These are phyloP conservation scores for Trichophyton equinum DNA, from an alignment of 2,329 filamentous ascomycete genomes.

Conservation along the genomic window DNA sequence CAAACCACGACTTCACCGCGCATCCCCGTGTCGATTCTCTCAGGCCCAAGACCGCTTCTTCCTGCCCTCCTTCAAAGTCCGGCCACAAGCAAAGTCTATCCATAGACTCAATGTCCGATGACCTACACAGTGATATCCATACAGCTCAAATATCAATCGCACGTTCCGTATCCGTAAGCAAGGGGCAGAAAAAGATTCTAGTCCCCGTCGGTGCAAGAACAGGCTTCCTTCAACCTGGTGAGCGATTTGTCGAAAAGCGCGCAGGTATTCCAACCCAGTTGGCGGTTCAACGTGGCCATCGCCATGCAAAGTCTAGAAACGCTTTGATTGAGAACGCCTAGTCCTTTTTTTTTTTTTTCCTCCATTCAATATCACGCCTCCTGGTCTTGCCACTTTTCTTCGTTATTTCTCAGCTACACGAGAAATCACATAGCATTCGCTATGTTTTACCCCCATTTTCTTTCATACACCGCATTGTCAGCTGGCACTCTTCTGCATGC, in stretches of 20 bases:
- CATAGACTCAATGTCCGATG: conserved; percentile 9
- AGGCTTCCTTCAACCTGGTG: conserved; percentile 16
- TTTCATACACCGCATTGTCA: neutral
- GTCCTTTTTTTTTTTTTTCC: neutral
- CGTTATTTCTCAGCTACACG: neutral
- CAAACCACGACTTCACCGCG: neutral
- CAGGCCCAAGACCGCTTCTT: neutral
- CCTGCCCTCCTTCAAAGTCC: neutral
- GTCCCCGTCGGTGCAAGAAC: conserved; percentile 23
- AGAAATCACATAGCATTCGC: neutral
- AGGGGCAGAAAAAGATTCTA: conserved; percentile 25
- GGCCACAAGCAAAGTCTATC: conserved; percentile 9
- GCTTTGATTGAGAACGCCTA: conserved; percentile 14
- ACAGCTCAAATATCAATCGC: conserved; percentile 28
- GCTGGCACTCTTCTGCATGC: neutral
- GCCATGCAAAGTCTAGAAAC: conserved; percentile 12
- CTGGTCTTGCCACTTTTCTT: too few species aligned
- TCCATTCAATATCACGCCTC: too few species aligned
- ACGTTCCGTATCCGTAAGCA: conserved; percentile 28
- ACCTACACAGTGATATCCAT: conserved; percentile 8
- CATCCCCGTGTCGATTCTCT: neutral
- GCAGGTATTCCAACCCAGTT: conserved; percentile 18
- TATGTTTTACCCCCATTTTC: neutral
- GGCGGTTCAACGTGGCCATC: conserved; percentile 19
- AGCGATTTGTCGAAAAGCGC: conserved; percentile 20